Base-by-base conservation (phyloP, 768 basidiomycete species). In the Candolleomyces eurysporus region DNA sequence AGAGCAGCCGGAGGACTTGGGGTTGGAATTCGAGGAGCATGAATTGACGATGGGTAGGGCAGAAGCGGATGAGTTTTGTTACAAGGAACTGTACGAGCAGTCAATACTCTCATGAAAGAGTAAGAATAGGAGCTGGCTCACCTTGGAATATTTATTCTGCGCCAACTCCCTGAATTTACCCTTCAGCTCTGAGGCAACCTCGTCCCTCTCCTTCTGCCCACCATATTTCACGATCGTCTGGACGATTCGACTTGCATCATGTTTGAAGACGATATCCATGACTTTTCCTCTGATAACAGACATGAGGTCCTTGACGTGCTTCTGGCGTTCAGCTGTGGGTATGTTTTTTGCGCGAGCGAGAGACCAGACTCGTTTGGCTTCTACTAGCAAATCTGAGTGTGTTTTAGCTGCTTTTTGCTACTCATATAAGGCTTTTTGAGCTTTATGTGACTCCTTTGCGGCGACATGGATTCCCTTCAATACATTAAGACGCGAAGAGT, bases 131-230 rank as follows among this genome's bases (percentile, higher is more conserved):
- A 1, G 11, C 26, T 14, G 32, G 67, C 78, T 54, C 61, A 90
- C 93, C 81, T 94, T 96, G 42, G 93, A 94, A 71, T 97, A 97
- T 75, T 90, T 94, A 68, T 86, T 91, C 73, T 92, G 90, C 43
- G 88, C 87, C 58, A 96, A 80, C 46, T 86, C 86, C 69, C 80
- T 84, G 69, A 88, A 96, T 59, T 82, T 81, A 1, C 94, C 94
- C 70, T 91, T 89, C 53, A 97, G 79, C 74, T 97, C 95, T 10
- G 73, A 73, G 0, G 93, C 95, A 53, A 97, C 83, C 70, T 92
- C 88, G 46, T 92, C 84, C 49, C 94, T 74, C 72, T 96, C 90
- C 63, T 79, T 78, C 66, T 81, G 89, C 19, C 84, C 80, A 4
- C 95, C 95, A 62, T 90, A 85, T 69, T 91, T 95, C 52, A 96